Percentiles rank a stretch among this genome's conserved stretches.
These are phyloP conservation scores for Hyaloscypha variabilis DNA, from an alignment of 495 filamentous ascomycete genomes.

Conservation along the genomic window DNA sequence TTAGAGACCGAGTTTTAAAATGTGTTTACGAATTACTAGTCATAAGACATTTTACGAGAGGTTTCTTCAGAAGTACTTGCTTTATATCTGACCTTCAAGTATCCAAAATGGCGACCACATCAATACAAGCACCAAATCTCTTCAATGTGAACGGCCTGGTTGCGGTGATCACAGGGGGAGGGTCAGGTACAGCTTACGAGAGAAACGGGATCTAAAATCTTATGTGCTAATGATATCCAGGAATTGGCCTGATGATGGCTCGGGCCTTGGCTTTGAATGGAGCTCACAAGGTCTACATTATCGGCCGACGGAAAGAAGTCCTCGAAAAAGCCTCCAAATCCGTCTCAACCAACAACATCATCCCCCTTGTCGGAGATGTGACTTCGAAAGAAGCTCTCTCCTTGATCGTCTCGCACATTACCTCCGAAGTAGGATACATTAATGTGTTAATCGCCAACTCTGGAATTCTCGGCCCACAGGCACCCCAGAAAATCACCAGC, in stretches of 20 bases:
- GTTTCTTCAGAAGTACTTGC: neutral
- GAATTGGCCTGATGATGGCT: constrained; percentile 68
- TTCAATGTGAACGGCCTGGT: constrained; percentile 63
- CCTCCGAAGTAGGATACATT: constrained; percentile 57
- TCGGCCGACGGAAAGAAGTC: constrained; percentile 59
- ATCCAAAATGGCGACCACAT: constrained; percentile 22
- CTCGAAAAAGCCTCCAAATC: constrained; percentile 46
- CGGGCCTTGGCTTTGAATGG: constrained; percentile 64
- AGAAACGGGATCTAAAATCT: neutral
- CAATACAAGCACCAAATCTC: constrained; percentile 43
- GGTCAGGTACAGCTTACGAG: constrained; percentile 44
- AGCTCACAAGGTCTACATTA: constrained; percentile 68
- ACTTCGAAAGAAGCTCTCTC: constrained; percentile 64
- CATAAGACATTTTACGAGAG: neutral
- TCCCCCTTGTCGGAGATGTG: constrained; percentile 67
- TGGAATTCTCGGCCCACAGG: constrained; percentile 58
- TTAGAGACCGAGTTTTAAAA: neutral
- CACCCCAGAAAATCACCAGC: constrained; percentile 33
- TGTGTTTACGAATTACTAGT: neutral
- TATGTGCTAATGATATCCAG: constrained; percentile 34
- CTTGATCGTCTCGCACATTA: constrained; percentile 51
- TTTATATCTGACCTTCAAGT: neutral
- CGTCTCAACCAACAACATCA: constrained; percentile 42
- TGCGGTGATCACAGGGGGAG: constrained; percentile 63
- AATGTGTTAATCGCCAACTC: constrained; percentile 72